Evolutionary conservation across 2,329 filamentous ascomycete genomes (phyloP).

Genomic region (Cercospora sp.): DNA sequence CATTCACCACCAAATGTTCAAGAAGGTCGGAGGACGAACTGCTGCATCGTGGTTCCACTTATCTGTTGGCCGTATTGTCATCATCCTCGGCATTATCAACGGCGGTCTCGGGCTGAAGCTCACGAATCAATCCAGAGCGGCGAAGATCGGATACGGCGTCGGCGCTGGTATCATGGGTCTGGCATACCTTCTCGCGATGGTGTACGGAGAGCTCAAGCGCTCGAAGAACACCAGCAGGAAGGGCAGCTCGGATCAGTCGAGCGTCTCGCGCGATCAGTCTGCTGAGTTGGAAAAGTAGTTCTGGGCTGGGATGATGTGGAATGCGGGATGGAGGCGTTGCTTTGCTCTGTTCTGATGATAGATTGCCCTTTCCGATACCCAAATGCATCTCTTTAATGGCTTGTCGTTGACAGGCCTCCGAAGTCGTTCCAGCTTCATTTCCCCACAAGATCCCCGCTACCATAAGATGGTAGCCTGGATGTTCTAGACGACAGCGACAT

Average conservation of each 20-base stretch:
- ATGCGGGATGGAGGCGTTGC: background rate
- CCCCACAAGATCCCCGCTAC: background rate
- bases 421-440: background rate
- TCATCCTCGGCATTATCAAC: conserved; percentile 58
- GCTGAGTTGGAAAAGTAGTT: background rate
- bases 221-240: conserved; percentile 16
- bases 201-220: conserved; percentile 34
- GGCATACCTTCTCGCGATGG: conserved; percentile 42
- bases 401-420: background rate
- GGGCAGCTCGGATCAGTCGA: conserved; percentile 3
- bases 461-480: background rate
- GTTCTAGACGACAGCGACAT: background rate
- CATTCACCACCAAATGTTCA: conserved; percentile 55
- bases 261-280: background rate
- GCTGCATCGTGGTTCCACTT: conserved; percentile 47
- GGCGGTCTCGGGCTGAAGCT: conserved; percentile 56
- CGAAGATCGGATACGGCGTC: conserved; percentile 51
- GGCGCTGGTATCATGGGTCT: conserved; percentile 52
- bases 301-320: background rate
- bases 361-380: conserved; percentile 1
- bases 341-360: background rate
- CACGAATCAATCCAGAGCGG: conserved; percentile 40
- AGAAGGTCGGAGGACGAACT: conserved; percentile 41
- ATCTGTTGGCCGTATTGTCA: conserved; percentile 40
- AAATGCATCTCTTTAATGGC: background rate